phyloP scores from a whole-genome alignment of 441 rosid genomes.

The Biscutella laevigata region DNA sequence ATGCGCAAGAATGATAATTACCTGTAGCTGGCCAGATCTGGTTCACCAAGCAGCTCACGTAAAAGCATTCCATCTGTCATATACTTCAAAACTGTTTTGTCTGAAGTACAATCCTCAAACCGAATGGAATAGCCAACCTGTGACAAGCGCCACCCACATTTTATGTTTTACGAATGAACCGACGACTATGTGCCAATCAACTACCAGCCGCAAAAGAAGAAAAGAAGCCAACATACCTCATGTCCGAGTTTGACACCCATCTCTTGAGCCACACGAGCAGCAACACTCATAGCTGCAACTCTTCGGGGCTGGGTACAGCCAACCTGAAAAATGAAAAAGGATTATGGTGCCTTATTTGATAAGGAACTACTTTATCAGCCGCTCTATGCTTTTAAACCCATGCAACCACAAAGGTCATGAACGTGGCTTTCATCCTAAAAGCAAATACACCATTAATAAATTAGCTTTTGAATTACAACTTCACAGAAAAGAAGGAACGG shows the following conservation, averaged over 20 bases:
- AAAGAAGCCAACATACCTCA: constrained; percentile 38
- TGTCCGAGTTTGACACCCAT: constrained; percentile 98
- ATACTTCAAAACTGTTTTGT: constrained; percentile 82
- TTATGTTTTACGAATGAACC: background rate
- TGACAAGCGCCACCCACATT: constrained; percentile 11
- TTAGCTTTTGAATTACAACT: background rate
- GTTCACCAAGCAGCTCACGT: constrained; percentile 94
- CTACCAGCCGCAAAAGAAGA: background rate
- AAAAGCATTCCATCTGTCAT: constrained; percentile 98
- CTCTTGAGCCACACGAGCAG: constrained; percentile 98
- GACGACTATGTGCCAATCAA: background rate
- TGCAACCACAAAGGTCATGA: constrained; percentile 8
- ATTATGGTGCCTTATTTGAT: constrained; percentile 7
- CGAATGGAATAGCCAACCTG: constrained; percentile 95
- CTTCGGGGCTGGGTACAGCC: constrained; percentile 97
- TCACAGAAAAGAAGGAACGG: background rate
- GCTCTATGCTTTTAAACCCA: background rate
- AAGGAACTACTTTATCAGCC: background rate
- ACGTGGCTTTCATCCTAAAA: background rate
- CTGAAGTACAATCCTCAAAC: constrained; percentile 97
- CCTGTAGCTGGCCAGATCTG: constrained; percentile 91
- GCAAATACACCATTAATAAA: background rate
- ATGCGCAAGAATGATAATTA: constrained; percentile 15
- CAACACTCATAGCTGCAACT: constrained; percentile 99
- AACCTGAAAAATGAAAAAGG: constrained; percentile 35